Evolutionary conservation across 75 land plant species (phyloP).

Genomic region (Azolla pinnata): DNA sequence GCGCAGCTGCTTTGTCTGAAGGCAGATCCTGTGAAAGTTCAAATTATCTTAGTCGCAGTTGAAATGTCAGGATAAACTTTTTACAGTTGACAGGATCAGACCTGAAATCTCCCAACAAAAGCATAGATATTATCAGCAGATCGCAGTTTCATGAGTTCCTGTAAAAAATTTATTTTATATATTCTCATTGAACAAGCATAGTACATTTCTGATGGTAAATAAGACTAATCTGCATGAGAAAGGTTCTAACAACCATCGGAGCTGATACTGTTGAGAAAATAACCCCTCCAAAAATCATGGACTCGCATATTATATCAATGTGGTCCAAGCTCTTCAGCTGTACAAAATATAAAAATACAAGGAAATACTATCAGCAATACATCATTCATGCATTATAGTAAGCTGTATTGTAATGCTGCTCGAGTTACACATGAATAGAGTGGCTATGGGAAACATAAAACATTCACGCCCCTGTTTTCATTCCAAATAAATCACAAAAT

Average conservation of each 20-base stretch:
- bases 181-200: background rate
- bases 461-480: no score
- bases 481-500: no score
- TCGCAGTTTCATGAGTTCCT: conserved; percentile 19
- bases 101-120: conserved; percentile 28
- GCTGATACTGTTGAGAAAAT: background rate
- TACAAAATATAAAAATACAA: background rate
- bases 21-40: conserved; percentile 31
- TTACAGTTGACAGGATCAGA: background rate
- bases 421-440: no score
- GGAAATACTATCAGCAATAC: background rate
- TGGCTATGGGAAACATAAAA: no score
- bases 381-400: no score
- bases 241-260: background rate
- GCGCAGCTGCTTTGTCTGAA: conserved; percentile 27
- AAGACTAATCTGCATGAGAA: background rate
- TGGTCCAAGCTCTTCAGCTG: background rate
- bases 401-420: no score
- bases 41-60: background rate
- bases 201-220: no score
- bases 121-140: conserved; percentile 30
- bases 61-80: background rate
- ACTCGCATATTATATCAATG: background rate
- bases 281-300: background rate
- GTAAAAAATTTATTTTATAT: background rate